Percentiles rank a stretch among this genome's conserved stretches.
phyloP scores from a whole-genome alignment of 2,329 filamentous ascomycete genomes.

The Aspergillus fructus region DNA sequence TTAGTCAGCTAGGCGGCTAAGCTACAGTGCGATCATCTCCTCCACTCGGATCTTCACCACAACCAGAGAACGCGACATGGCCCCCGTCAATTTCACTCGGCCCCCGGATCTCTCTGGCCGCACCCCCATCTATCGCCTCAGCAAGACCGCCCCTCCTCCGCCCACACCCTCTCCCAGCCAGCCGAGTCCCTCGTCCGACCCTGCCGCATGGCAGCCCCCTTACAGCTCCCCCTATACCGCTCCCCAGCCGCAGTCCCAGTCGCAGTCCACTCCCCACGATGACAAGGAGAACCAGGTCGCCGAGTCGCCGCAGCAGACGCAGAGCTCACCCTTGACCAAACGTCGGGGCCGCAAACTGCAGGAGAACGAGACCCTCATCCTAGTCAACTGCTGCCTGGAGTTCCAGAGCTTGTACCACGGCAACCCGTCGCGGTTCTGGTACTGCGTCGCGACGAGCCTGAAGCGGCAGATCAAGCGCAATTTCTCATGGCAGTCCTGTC shows the following conservation, averaged over 20 bases:
- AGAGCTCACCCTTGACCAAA: conserved; percentile 1
- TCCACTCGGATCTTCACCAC: conserved; percentile 1
- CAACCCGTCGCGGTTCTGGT: conserved; percentile 9
- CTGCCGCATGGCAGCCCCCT: not conserved
- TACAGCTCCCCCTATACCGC: conserved; percentile 5
- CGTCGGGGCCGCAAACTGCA: conserved; percentile 11
- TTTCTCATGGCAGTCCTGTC: conserved; percentile 12
- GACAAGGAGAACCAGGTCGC: not conserved
- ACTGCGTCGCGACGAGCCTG: conserved; percentile 6
- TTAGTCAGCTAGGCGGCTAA: too few relatives aligned
- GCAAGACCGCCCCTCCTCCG: not conserved
- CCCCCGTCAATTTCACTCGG: conserved; percentile 8
- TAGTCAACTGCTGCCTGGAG: conserved; percentile 11
- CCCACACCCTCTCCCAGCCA: not conserved
- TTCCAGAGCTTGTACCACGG: conserved; percentile 9
- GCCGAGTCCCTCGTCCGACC: not conserved
- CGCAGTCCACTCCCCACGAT: conserved; percentile 6
- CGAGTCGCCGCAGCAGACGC: not conserved
- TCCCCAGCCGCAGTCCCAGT: not conserved
- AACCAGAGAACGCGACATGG: not conserved
- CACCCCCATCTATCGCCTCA: conserved; percentile 13
- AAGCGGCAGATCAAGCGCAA: conserved; percentile 12
- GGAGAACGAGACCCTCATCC: conserved; percentile 6
- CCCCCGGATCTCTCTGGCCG: conserved; percentile 12
- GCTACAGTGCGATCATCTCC: not conserved